phyloP scores from a whole-genome alignment of 352 stramenopile genomes.

The Globisporangium lucens region DNA sequence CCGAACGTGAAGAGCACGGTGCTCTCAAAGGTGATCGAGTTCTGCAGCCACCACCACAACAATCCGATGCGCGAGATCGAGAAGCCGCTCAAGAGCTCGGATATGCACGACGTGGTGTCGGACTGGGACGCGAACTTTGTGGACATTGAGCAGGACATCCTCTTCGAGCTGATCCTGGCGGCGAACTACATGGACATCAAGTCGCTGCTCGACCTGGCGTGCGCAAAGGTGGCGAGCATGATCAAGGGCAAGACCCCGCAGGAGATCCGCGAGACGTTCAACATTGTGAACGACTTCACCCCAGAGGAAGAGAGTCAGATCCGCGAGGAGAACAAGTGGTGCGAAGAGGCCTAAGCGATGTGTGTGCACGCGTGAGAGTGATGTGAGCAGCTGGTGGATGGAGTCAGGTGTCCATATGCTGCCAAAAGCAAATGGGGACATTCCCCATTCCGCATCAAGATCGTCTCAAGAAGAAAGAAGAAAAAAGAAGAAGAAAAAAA shows the following conservation, averaged over 20 bases:
- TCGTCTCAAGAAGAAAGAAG: not conserved
- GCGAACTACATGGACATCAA: conserved; percentile 99
- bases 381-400: not conserved
- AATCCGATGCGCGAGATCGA: conserved; percentile 99
- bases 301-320: conserved; percentile 99
- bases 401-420: not conserved
- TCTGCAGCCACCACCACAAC: conserved; percentile 94
- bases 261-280: conserved; percentile 99
- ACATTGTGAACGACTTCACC: conserved; percentile 99
- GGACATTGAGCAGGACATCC: conserved; percentile 97
- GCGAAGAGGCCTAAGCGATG: conserved; percentile 94
- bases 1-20: conserved; percentile 97
- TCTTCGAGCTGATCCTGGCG: conserved; percentile 99
- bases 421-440: not conserved
- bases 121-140: conserved; percentile 99
- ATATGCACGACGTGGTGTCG: conserved; percentile 99
- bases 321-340: conserved; percentile 99
- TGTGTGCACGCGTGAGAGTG: not conserved
- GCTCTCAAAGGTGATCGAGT: conserved; percentile 97
- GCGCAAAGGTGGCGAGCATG: conserved; percentile 92
- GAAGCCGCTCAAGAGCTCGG: conserved; percentile 97
- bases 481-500: not conserved
- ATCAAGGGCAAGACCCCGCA: conserved; percentile 98
- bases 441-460: not conserved
- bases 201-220: conserved; percentile 89